Evolutionary conservation across 2,329 filamentous ascomycete genomes (phyloP).

Genomic region (Sporothrix luriei): DNA sequence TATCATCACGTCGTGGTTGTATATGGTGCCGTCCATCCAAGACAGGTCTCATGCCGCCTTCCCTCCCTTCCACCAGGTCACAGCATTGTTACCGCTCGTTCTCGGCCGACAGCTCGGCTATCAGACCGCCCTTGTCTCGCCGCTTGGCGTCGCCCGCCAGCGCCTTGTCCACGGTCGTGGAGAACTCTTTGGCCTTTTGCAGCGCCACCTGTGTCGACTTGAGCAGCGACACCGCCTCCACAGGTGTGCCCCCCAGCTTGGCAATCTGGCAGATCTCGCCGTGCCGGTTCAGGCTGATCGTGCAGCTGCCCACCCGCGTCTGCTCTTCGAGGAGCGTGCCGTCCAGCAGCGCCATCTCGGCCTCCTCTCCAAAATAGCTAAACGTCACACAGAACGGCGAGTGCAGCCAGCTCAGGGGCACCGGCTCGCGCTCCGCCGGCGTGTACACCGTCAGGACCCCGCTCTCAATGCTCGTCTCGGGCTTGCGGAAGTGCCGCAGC

Average conservation of each 20-base stretch:
- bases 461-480: slow-evolving; percentile 83
- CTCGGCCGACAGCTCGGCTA: slow-evolving; percentile 77
- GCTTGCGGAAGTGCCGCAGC: slow-evolving; percentile 86
- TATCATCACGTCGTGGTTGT: slow-evolving; percentile 35
- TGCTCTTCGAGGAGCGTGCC: slow-evolving; percentile 75
- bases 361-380: slow-evolving; percentile 75
- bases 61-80: background rate
- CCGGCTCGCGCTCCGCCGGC: slow-evolving; percentile 81
- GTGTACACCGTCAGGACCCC: slow-evolving; percentile 84
- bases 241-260: slow-evolving; percentile 81
- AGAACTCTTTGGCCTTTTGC: slow-evolving; percentile 78
- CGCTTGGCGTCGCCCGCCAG: slow-evolving; percentile 77
- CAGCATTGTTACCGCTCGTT: slow-evolving; percentile 69
- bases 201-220: slow-evolving; percentile 74
- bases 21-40: slow-evolving; percentile 11
- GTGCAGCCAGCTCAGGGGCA: slow-evolving; percentile 87
- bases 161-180: slow-evolving; percentile 69
- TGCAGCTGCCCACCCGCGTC: slow-evolving; percentile 70
- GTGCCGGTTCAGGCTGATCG: slow-evolving; percentile 83
- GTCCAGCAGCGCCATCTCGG: slow-evolving; percentile 72
- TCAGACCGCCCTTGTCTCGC: slow-evolving; percentile 75
- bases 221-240: slow-evolving; percentile 78
- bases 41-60: background rate
- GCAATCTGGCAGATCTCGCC: slow-evolving; percentile 90
- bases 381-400: slow-evolving; percentile 91